Percentiles rank a stretch among this genome's conserved stretches.
Evolutionary conservation across 2,329 filamentous ascomycete species (phyloP).

Genomic region (Phialemonium atrogriseum): DNA sequence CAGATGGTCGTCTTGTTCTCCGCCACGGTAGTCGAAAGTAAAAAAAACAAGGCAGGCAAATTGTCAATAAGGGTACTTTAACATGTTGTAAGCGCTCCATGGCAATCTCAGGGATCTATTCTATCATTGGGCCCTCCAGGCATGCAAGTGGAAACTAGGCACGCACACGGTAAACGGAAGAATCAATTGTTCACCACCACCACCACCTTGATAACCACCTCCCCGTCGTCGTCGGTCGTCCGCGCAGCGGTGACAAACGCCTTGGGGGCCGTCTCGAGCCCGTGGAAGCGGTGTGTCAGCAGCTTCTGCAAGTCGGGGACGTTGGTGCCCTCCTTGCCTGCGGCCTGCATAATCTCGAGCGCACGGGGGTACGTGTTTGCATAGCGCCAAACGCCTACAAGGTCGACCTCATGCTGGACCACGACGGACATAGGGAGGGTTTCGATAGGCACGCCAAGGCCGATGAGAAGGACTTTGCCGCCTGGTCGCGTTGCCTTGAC

Average conservation of each 20-base stretch:
- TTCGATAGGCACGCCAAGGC: constrained; percentile 51
- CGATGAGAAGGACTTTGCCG: constrained; percentile 46
- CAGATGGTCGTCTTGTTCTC: no score
- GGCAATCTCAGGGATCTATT: no score
- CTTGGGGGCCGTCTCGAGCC: constrained; percentile 7
- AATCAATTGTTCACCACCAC: no score
- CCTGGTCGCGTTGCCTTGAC: constrained; percentile 37
- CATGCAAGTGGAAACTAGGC: no score
- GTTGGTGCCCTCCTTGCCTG: constrained; percentile 5
- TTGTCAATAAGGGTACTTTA: no score
- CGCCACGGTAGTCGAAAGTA: no score
- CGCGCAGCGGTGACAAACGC: constrained; percentile 9
- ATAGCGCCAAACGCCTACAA: constrained; percentile 46
- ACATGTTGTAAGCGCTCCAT: no score
- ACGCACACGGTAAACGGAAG: no score
- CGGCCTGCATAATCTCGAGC: constrained; percentile 11
- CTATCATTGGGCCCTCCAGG: no score
- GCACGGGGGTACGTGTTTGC: constrained; percentile 18
- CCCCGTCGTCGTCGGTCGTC: constrained; percentile 10
- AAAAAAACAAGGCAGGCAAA: no score
- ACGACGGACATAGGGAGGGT: constrained; percentile 43
- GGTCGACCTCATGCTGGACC: constrained; percentile 41
- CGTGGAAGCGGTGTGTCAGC: constrained; percentile 9
- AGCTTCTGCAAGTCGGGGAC: constrained; percentile 11
- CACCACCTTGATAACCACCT: constrained; percentile 12